phyloP scores from a whole-genome alignment of 768 basidiomycete species.

The Myochromella boudieri region DNA sequence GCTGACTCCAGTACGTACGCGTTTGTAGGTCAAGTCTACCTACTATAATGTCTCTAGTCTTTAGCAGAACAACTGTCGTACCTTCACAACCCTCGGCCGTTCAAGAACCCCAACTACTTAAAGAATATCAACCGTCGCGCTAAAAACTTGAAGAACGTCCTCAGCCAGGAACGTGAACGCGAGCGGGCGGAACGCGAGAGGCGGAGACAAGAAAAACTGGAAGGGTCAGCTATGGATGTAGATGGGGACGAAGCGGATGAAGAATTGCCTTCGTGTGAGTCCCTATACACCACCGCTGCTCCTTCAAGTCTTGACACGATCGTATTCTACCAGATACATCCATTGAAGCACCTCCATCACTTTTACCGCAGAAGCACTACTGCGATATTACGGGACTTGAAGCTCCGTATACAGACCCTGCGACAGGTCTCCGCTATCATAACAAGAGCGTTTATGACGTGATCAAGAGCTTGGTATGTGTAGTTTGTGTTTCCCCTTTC shows the following conservation, averaged over 20 bases:
- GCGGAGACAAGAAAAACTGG: slow-evolving; percentile 47
- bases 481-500: neutral
- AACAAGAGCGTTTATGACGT: slow-evolving; percentile 87
- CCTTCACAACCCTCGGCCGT: slow-evolving; percentile 66
- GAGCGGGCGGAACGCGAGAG: slow-evolving; percentile 69
- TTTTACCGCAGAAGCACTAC: slow-evolving; percentile 73
- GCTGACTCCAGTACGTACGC: slow-evolving; percentile 37
- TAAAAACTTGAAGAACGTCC: slow-evolving; percentile 78
- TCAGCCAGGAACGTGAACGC: slow-evolving; percentile 77
- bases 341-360: slow-evolving; percentile 83
- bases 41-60: slow-evolving; percentile 39
- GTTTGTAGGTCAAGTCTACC: neutral
- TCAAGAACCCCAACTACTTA: slow-evolving; percentile 72
- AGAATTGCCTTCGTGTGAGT: slow-evolving; percentile 72
- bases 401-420: slow-evolving; percentile 83
- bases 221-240: slow-evolving; percentile 51
- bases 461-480: slow-evolving; percentile 67
- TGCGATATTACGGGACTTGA: slow-evolving; percentile 89
- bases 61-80: slow-evolving; percentile 76
- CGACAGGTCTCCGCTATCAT: slow-evolving; percentile 77
- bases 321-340: slow-evolving; percentile 53
- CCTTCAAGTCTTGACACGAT: too few species aligned
- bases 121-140: slow-evolving; percentile 73
- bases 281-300: neutral
- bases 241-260: slow-evolving; percentile 51